phyloP scores from a whole-genome alignment of 257 asterid genomes.

The Plantago elongata region DNA sequence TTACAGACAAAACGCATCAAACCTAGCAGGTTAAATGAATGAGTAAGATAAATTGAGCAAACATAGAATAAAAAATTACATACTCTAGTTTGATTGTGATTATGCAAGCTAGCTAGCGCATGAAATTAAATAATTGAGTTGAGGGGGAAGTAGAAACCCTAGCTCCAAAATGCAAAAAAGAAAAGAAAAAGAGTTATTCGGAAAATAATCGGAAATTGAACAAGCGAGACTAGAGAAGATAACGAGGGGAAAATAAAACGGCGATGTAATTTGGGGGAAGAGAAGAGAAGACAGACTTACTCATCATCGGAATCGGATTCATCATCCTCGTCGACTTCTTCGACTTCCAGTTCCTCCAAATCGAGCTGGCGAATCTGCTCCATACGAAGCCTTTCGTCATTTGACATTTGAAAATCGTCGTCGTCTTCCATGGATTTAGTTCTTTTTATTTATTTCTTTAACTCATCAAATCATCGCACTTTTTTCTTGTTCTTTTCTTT shows the following conservation, averaged over 20 bases:
- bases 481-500: no score
- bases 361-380: conserved; percentile 49
- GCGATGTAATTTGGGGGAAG: conserved; percentile 1
- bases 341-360: conserved; percentile 53
- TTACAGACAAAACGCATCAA: neutral
- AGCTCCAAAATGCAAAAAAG: conserved; percentile 11
- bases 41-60: no score
- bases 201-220: conserved; percentile 7
- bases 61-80: neutral
- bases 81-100: neutral
- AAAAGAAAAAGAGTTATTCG: neutral
- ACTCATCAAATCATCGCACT: no score
- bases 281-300: no score
- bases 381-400: conserved; percentile 43
- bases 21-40: conserved; percentile 14
- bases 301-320: conserved; percentile 30
- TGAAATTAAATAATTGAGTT: neutral
- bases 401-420: conserved; percentile 20
- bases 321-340: conserved; percentile 62
- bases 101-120: no score
- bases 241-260: no score
- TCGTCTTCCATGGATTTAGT: no score
- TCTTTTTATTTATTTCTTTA: no score
- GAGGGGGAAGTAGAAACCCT: conserved; percentile 23
- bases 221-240: neutral